Evolutionary conservation across 2,329 filamentous ascomycete species (phyloP).

Genomic region (Hypoxylon sp.): DNA sequence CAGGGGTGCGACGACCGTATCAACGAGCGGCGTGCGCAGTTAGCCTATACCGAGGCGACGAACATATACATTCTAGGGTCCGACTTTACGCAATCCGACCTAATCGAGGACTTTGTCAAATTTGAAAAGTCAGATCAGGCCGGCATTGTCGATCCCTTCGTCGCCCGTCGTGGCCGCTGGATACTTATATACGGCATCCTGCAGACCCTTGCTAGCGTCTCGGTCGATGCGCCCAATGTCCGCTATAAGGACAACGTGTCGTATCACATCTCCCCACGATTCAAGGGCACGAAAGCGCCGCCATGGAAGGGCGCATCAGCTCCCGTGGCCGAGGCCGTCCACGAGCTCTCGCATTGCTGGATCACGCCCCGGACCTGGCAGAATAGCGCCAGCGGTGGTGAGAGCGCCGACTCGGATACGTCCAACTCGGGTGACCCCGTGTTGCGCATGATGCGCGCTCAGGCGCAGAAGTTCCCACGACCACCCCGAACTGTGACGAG

Average conservation of each 20-base stretch:
- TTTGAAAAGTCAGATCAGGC: conserved; percentile 70
- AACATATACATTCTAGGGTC: conserved; percentile 71
- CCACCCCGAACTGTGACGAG: conserved; percentile 45
- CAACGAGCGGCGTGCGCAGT: conserved; percentile 66
- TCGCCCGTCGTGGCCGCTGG: conserved; percentile 72
- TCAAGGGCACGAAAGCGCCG: conserved; percentile 66
- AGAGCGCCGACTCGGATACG: conserved; percentile 47
- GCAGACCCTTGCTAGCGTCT: conserved; percentile 72
- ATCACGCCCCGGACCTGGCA: conserved; percentile 60
- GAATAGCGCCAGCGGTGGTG: conserved; percentile 37
- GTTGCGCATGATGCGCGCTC: conserved; percentile 49
- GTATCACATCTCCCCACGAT: conserved; percentile 70
- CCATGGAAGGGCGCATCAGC: conserved; percentile 65
- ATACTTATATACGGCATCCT: conserved; percentile 72
- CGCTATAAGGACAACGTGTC: conserved; percentile 66
- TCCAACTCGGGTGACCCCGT: conserved; percentile 45
- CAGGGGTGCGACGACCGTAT: conserved; percentile 46
- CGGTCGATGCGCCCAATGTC: conserved; percentile 69
- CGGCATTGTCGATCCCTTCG: conserved; percentile 67
- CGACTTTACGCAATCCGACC: conserved; percentile 66
- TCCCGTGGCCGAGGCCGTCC: conserved; percentile 57
- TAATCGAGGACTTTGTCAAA: conserved; percentile 69
- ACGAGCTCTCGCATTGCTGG: conserved; percentile 70
- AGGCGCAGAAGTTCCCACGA: conserved; percentile 45
- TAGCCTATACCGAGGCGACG: conserved; percentile 72